Evolutionary conservation across 495 filamentous ascomycete species (phyloP), one percentile per base, ranked within the genome.

Genomic region (Aspergillus olivimuriae): DNA sequence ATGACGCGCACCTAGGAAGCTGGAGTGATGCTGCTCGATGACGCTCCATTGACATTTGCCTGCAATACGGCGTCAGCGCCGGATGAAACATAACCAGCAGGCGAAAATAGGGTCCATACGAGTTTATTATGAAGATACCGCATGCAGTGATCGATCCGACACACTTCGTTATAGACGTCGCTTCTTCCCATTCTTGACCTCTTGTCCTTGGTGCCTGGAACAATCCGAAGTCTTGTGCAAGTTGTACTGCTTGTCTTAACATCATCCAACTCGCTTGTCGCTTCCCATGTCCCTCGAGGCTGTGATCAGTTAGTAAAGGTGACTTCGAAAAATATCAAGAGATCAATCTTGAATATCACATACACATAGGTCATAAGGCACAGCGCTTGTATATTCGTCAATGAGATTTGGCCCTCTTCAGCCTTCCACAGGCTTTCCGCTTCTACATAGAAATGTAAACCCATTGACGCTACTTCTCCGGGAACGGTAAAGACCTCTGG

Each of bases 401-500:
- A 48, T 2, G 52, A 61, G 8, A 46, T 35, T 21, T 26, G 44
- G 10, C 65, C 68, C 10, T 65, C 58, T 40, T 70, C 59, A n/a
- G 60, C 58, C 28, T 48, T 53, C 60, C 62, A 63, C 26, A 64
- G 26, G 26, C 47, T 44, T 45, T 70, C 60, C 18, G 66, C 65
- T 47, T 68, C 66, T 1, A 39, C 21, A 20, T 60, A 57, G 19
- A 70, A 70, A 7, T 47, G 39, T 19, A 56, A 43, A 1, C 66
- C 66, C 17, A 56, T 52, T n/a, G 60, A 62, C 20, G 52, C 50
- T n/a, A 46, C 26, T 33, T 66, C 45, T 1, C 51, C 55, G 4
- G 47, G 42, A 22, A 53, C 33, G 14, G 57, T 55, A 16, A 62
- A 50, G 3, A 83, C 56, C 5, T 76, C 74, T 1, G 73, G 57